A percentile compares a stretch with the other conserved stretches of the same genome.
Conservation (phyloP, 225 moss, liverwort and hornwort species). For the Pleurozium schreberi region DNA sequence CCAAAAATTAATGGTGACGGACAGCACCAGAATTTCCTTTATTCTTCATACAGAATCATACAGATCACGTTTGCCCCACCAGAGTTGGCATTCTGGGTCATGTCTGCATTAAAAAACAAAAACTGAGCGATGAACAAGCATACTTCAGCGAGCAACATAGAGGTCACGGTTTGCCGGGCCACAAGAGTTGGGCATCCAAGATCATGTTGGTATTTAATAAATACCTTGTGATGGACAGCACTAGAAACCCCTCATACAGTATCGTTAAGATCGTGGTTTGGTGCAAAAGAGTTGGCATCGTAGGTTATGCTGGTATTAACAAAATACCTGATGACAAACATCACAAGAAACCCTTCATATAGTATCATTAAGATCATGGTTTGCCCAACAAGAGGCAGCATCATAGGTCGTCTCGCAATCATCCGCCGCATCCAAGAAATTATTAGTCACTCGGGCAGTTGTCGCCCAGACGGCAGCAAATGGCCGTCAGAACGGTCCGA, state of each 20-base stretch:
- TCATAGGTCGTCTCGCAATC: background rate
- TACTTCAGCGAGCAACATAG: background rate
- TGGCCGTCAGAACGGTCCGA: slow-evolving; percentile 20
- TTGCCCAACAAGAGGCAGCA: background rate
- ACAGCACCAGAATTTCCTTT: background rate
- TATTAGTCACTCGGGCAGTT: slow-evolving; percentile 17
- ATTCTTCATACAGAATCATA: background rate
- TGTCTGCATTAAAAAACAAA: background rate
- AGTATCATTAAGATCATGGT: background rate
- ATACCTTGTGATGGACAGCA: background rate
- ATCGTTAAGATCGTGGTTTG: background rate
- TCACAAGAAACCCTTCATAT: background rate
- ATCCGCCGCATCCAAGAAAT: background rate
- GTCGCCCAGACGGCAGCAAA: slow-evolving; percentile 28
- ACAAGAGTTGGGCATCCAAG: background rate
- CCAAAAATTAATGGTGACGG: background rate
- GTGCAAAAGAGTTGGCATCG: background rate
- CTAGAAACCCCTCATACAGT: background rate
- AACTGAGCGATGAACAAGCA: background rate
- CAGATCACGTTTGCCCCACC: background rate
- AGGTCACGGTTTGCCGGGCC: background rate
- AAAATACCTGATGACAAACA: background rate
- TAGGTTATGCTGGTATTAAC: background rate
- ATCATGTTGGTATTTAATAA: background rate
- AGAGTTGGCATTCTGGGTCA: background rate